A percentile compares a stretch with the other conserved stretches of the same genome.
These are phyloP conservation scores for Chytriomyces hyalinus DNA, from an alignment of 192 early-diverging fungal genomes.

Conservation along the genomic window DNA sequence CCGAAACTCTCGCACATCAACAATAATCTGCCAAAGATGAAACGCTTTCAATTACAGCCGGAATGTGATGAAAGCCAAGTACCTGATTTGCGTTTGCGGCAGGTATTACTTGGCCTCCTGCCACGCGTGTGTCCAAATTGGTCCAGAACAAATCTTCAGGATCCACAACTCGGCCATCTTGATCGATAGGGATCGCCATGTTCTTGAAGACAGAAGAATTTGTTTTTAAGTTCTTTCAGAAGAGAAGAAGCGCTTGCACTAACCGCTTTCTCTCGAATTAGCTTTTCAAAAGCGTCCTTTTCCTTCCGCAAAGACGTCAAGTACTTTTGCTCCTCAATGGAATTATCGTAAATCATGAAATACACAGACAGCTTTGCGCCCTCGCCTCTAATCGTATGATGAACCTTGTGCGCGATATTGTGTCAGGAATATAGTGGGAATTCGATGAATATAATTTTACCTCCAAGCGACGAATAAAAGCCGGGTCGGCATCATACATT, in stretches of 20 bases:
- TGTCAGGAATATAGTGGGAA: background rate
- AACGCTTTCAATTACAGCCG: background rate
- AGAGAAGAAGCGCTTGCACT: constrained; percentile 16
- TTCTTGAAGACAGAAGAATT: constrained; percentile 47
- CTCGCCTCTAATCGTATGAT: constrained; percentile 60
- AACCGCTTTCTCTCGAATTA: constrained; percentile 88
- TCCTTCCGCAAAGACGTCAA: constrained; percentile 82
- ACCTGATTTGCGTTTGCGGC: constrained; percentile 31
- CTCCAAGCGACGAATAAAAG: constrained; percentile 88
- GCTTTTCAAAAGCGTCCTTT: constrained; percentile 90
- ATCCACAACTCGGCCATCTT: constrained; percentile 57
- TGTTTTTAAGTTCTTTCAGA: constrained; percentile 1
- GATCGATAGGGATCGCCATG: constrained; percentile 79
- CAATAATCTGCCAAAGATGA: constrained; percentile 61
- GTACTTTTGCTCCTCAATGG: constrained; percentile 92
- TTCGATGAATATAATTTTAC: constrained; percentile 41
- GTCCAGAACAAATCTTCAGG: constrained; percentile 58
- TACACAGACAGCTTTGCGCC: constrained; percentile 73
- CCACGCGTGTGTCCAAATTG: constrained; percentile 65
- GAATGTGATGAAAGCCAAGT: background rate
- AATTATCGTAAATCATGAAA: constrained; percentile 93
- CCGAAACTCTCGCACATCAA: constrained; percentile 93
- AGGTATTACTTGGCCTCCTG: constrained; percentile 59
- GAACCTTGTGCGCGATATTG: constrained; percentile 50
- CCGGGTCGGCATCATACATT: constrained; percentile 89